phyloP scores from a whole-genome alignment of 2,329 filamentous ascomycete genomes.

The Chaetomium strumarium region DNA sequence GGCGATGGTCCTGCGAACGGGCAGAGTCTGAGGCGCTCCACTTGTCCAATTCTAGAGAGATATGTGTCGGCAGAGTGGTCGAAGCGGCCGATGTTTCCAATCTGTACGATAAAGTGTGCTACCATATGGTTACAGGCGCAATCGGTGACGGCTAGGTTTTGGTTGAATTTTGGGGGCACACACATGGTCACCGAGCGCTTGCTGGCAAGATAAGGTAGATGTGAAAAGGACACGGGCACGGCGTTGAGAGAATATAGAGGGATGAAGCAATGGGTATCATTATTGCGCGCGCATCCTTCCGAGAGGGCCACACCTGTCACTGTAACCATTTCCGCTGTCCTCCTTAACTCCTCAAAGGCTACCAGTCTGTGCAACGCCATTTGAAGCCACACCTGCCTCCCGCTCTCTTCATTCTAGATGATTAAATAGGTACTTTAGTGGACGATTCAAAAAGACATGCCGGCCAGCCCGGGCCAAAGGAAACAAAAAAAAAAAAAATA shows the following conservation, averaged over 20 bases:
- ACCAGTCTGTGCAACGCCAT: background rate
- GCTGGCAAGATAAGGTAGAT: background rate
- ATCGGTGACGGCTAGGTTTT: slow-evolving; percentile 3
- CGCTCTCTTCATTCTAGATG: background rate
- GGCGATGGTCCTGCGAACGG: background rate
- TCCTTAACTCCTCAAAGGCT: background rate
- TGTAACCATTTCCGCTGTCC: background rate
- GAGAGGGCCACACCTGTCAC: background rate
- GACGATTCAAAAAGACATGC: too few species aligned
- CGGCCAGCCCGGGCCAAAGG: background rate
- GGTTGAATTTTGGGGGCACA: slow-evolving; percentile 8
- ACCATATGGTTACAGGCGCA: slow-evolving; percentile 5
- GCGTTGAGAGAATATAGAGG: slow-evolving; percentile 20
- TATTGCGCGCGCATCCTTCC: slow-evolving; percentile 2
- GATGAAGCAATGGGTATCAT: slow-evolving; percentile 10
- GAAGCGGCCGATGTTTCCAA: background rate
- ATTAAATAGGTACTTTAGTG: background rate
- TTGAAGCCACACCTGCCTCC: background rate
- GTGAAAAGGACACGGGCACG: slow-evolving; percentile 8
- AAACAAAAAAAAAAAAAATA: background rate
- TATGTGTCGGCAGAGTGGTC: background rate
- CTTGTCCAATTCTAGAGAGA: background rate
- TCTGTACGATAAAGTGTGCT: slow-evolving; percentile 17
- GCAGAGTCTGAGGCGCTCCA: background rate
- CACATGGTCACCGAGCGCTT: slow-evolving; percentile 7